These are phyloP conservation scores for Mycocentrospora acerina DNA, from an alignment of 2,329 filamentous ascomycete genomes.

Conservation along the genomic window DNA sequence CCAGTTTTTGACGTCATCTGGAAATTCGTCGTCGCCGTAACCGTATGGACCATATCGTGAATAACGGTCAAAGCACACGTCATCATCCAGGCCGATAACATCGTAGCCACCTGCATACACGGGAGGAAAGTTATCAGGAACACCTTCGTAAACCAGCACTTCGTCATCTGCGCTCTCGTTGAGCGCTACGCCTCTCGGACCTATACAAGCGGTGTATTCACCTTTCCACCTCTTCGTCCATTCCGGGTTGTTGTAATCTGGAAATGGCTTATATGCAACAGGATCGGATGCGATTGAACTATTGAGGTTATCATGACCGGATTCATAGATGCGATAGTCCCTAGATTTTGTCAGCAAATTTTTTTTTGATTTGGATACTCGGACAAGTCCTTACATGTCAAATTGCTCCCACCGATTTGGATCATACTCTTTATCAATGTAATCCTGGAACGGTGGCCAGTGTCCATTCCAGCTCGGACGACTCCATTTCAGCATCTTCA, in stretches of 20 bases:
- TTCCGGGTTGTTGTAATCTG: slow-evolving; percentile 63
- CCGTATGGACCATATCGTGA: slow-evolving; percentile 59
- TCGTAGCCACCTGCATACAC: slow-evolving; percentile 42
- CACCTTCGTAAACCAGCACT: slow-evolving; percentile 61
- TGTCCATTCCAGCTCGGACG: slow-evolving; percentile 43
- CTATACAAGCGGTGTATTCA: slow-evolving; percentile 64
- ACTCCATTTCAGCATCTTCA: slow-evolving; percentile 47
- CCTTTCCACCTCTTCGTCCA: slow-evolving; percentile 63
- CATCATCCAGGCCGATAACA: slow-evolving; percentile 43
- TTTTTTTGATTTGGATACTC: neutral
- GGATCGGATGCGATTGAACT: slow-evolving; percentile 40
- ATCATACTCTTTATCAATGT: slow-evolving; percentile 47
- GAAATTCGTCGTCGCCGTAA: slow-evolving; percentile 53
- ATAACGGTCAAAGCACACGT: slow-evolving; percentile 66
- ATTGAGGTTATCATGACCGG: slow-evolving; percentile 36
- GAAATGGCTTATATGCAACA: slow-evolving; percentile 69
- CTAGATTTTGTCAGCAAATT: slow-evolving; percentile 15
- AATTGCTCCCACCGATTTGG: slow-evolving; percentile 53
- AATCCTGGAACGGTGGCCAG: slow-evolving; percentile 49
- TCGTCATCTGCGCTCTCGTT: slow-evolving; percentile 63
- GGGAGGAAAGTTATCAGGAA: slow-evolving; percentile 50
- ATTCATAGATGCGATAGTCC: slow-evolving; percentile 43
- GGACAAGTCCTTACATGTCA: slow-evolving; percentile 26
- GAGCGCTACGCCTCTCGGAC: slow-evolving; percentile 54
- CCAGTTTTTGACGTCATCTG: slow-evolving; percentile 50